Base-by-base conservation (phyloP, 495 filamentous ascomycete species). In the Venustampulla echinocandica region DNA sequence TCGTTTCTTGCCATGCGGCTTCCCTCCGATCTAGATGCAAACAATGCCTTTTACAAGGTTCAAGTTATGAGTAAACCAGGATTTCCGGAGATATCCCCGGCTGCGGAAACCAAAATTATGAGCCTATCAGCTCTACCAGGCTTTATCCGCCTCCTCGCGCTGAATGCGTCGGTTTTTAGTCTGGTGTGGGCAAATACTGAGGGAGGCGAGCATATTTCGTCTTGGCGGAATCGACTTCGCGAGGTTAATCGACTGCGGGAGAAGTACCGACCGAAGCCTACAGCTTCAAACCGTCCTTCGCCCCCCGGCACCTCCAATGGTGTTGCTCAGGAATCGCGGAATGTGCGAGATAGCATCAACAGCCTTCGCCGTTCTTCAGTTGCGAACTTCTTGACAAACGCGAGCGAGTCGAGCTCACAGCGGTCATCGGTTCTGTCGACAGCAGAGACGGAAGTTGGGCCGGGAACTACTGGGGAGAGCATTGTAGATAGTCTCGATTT, bases 121-220 rank as follows among this genome's bases (percentile, higher is more conserved):
- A 86, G 82, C 23, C 77, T 87, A 19, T 76, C 75, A 49, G 81
- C 83, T 4, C 70, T 99, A 3, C 82, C 90, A 4, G 69, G 78
- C n/a, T 94, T 93, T 58, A 82, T 95, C 28, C 84, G 93, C 18
- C 83, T 95, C 51, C 71, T 99, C 5, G 89, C 90, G 1, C 73
- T 97, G 47, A 97, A 94, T 61, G 89, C 93, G 1, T 93, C 86
- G 10, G 86, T 96, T 14, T 95, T 95, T 63, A 84, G 83, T 5
- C 76, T 85, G 38, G 90, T 96, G 36, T 96, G 92, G 87, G 65
- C 68, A 9, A 82, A 81, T 56, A 78, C 81, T 47, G 77, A 84
- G 45, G 82, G 82, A 28, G 84, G 85, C 47, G 89, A 95, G 65
- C 79, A 95, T 56, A 70, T 90, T 10, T 93, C 88, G 0, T 84